Base-by-base conservation (phyloP, 179 eudicot genomes). In the Spinacia oleracea region DNA sequence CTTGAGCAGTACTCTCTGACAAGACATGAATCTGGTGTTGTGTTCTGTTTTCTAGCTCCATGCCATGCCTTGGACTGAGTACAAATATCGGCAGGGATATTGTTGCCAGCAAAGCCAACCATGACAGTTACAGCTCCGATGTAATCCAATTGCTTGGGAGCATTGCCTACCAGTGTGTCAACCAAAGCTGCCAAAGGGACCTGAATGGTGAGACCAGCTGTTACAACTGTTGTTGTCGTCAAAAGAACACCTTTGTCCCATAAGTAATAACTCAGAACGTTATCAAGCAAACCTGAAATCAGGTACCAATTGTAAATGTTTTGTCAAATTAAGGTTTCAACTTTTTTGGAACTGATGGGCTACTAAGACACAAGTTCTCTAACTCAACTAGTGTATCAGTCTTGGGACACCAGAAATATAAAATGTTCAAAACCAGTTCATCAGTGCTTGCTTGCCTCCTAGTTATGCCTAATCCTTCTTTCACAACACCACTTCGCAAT, bases 161-260 rank as follows among this genome's bases (percentile, higher is more conserved):
- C 90, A 74, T 91, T 89, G 27, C 99, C 97, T 0, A 75, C 89
- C 73, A 92, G 40, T 62, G 93, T 75, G 81, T 93, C 98, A 74
- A 92, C 94, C 72, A 92, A 73, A 60, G 97, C 97, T n/a, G n/a
- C n/a, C n/a, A n/a, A n/a, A n/a, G n/a, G n/a, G n/a, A n/a, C n/a
- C n/a, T n/a, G n/a, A n/a, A n/a, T n/a, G n/a, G n/a, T n/a, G n/a
- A n/a, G n/a, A n/a, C n/a, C n/a, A n/a, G n/a, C n/a, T n/a, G n/a
- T 96, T 40, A 96, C 97, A 42, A 93, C 98, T 27, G 99, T 96
- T 21, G 99, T 90, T 9, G 96, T 88, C 0, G 99, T 96, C 63
- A 96, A 85, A 75, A 96, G 90, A 81, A 96, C 93, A 25, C 98
- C 98, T 83, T 93, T 93, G 45, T 96, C 99, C 99, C 99, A 96